Evolutionary conservation across 352 stramenopile genomes (phyloP), one percentile per base, ranked within the genome.

Genomic region (Pythium pyrilobum): DNA sequence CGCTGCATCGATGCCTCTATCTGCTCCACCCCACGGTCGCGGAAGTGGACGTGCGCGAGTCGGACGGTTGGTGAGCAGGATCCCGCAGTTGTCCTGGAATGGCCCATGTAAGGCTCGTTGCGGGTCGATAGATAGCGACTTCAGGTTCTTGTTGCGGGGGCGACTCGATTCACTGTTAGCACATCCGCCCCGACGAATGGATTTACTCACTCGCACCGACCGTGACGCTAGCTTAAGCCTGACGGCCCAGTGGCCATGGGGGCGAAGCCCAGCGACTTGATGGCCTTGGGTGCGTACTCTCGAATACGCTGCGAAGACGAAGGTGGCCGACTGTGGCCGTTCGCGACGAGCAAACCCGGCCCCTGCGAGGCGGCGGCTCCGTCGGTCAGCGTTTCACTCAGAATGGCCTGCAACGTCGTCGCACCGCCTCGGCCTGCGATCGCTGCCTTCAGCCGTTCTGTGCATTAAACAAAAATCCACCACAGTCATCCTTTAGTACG

Each of bases 271-370:
- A 92, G 60, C 3, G 74, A 78, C 16, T 79, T 75, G 28, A 92
- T 89, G 1, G 81, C 78, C 60, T 88, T 88, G 4, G 78, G 78
- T 0, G 81, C 81, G 32, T 88, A 87, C 56, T 92, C 78, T 4
- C 78, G 78, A 57, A 92, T 92, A 25, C 78, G 68, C 62, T 83
- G 64, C 12, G 77, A 80, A 8, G 78, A 89, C 15, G 81, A 89
- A 3, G 75, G 67, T 16, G 74, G 74, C 4, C 74, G 60, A 34
- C 13, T 37, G 15, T 36, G 15, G 11, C 15, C 21, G 34, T 1
- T 54, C 24, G 13, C 18, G 0, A 54, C 23, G n/a, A 29, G 11
- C 15, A 18, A 16, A 33, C 18, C 41, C 13, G 51, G n/a, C 15
- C 25, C 31, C 8, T 34, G 31, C 2, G 45, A 23, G 5, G 45